phyloP scores from a whole-genome alignment of 805 yeast genomes.

The Wickerhamia fluorescens region DNA sequence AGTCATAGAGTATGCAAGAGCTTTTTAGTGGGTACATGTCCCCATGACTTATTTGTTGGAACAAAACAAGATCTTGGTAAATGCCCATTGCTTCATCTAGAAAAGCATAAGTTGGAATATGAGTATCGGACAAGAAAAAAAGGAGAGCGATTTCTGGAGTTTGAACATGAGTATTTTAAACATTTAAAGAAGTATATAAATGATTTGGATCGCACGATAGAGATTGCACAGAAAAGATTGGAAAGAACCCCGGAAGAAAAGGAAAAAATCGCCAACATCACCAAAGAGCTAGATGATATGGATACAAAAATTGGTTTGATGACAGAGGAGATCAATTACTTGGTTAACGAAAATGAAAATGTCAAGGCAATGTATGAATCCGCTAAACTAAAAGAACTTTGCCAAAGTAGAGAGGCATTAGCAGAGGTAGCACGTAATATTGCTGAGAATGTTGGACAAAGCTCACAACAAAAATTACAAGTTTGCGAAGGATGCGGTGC shows the following conservation, averaged over 20 bases:
- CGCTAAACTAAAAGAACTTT: conserved; percentile 37
- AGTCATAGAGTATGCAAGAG: conserved; percentile 62
- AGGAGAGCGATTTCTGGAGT: conserved; percentile 42
- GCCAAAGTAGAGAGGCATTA: conserved; percentile 42
- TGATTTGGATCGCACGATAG: conserved; percentile 62
- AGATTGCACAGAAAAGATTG: conserved; percentile 53
- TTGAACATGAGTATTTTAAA: conserved; percentile 42
- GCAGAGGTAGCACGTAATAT: conserved; percentile 52
- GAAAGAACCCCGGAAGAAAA: conserved; percentile 73
- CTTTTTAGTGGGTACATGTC: conserved; percentile 80
- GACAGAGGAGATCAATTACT: conserved; percentile 55
- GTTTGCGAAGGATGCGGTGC: conserved; percentile 91
- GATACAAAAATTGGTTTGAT: conserved; percentile 60
- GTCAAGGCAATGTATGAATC: conserved; percentile 46
- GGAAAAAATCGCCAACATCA: conserved; percentile 46
- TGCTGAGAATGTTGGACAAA: conserved; percentile 70
- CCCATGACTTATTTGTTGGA: conserved; percentile 73
- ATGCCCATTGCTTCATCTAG: conserved; percentile 71
- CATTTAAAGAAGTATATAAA: conserved; percentile 49
- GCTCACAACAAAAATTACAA: conserved; percentile 85
- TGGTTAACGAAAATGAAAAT: conserved; percentile 44
- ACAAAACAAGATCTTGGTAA: conserved; percentile 79
- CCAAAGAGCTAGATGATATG: conserved; percentile 51
- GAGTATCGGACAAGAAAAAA: conserved; percentile 39
- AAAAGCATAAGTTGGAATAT: conserved; percentile 66